phyloP scores from a whole-genome alignment of 805 yeast species.

The Metschnikowia kofuensis region DNA sequence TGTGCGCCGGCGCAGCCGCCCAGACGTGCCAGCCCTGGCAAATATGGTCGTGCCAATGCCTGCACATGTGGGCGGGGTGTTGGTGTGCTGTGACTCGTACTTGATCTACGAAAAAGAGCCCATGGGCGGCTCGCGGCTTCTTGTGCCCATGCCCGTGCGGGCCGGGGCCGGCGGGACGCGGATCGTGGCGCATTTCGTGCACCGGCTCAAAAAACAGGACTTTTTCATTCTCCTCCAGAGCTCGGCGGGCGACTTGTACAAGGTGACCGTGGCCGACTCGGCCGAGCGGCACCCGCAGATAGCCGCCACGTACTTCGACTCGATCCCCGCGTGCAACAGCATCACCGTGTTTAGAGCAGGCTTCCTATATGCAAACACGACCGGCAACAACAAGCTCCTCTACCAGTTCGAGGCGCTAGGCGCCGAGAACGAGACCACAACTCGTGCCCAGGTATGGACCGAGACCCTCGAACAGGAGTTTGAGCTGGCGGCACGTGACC shows the following conservation, averaged over 20 bases:
- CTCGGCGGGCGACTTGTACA: conserved; percentile 71
- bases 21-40: conserved; percentile 31
- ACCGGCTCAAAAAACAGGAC: conserved; percentile 53
- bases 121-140: conserved; percentile 17
- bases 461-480: conserved; percentile 1
- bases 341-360: conserved; percentile 72
- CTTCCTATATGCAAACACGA: conserved; percentile 64
- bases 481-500: neutral
- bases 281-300: conserved; percentile 6
- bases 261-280: conserved; percentile 41
- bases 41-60: conserved; percentile 66
- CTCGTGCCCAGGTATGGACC: conserved; percentile 3
- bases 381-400: conserved; percentile 59
- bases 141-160: conserved; percentile 58
- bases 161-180: conserved; percentile 17
- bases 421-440: conserved; percentile 39
- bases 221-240: conserved; percentile 73
- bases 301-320: conserved; percentile 67
- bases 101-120: conserved; percentile 49
- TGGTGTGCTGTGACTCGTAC: conserved; percentile 58
- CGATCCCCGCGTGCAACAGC: conserved; percentile 57
- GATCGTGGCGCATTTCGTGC: conserved; percentile 60
- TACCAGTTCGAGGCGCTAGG: conserved; percentile 81
- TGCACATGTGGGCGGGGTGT: conserved; percentile 63
- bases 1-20: conserved; percentile 37